Evolutionary conservation across 176 grass and related monocot species (phyloP), one percentile per base, ranked within the genome.

Genomic region (Themeda triandra): DNA sequence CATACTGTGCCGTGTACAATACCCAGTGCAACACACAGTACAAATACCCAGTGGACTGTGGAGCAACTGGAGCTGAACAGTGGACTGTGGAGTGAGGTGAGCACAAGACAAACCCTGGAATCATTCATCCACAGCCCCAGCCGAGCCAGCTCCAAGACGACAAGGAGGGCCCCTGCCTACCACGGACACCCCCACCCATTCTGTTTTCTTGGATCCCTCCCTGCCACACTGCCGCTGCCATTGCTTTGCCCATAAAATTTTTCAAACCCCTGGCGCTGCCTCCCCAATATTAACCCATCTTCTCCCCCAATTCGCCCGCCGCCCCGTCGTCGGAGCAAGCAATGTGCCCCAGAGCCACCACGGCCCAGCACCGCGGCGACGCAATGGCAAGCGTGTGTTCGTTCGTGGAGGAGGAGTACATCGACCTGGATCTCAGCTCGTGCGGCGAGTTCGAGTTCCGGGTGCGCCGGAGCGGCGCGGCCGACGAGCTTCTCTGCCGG

Each of bases 341-440:
- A 63, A 91, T 91, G 89, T 91, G 80, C 76, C 89, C 75, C 3
- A 69, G 89, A 87, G 85, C 80, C 21, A 81, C 80, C 13, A 81
- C 71, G 71, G 72, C 14, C 15, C 83, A 82, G 24, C 69, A 83
- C 80, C 30, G 46, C 71, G 84, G 67, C 88, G 74, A 39, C 27
- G 67, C 80, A 32, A 84, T 91, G 89, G 49, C 80, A 2, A 49
- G 67, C 6, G 89, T 75, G 30, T 81, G 30, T 15, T 83, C 60
- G 67, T 90, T 90, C 19, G 68, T 40, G 19, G 92, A 93, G 65
- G 92, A 93, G 76, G 92, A 90, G 21, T 94, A 86, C 89, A 91
- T 94, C 77, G 92, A 94, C 86, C 84, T 94, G 80, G 89, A 94
- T 84, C 73, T 94, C 86, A 89, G 82, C 37, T 89, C 89, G 12